These are phyloP conservation scores for Cystobasidium pallidum DNA, from an alignment of 1,284 basidiomycete genomes.

Conservation along the genomic window DNA sequence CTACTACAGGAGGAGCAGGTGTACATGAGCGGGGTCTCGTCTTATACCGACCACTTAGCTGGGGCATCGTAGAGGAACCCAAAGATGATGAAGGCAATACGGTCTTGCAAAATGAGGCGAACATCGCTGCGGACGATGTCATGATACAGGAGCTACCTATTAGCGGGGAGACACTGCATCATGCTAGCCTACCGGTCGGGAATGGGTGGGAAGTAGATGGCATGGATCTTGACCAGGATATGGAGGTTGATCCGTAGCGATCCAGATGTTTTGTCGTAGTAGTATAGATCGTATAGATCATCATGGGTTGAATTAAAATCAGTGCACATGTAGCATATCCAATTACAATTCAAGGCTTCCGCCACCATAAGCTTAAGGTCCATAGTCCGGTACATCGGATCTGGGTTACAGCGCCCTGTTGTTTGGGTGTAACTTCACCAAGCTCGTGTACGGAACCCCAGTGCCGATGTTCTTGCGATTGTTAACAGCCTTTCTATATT, in stretches of 20 bases:
- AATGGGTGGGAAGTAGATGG: not conserved
- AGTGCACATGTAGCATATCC: too few species aligned
- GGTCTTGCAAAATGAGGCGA: not conserved
- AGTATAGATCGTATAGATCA: too few species aligned
- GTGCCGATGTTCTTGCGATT: too few species aligned
- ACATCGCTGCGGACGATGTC: not conserved
- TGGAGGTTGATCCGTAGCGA: not conserved
- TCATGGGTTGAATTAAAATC: too few species aligned
- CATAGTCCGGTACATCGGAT: too few species aligned
- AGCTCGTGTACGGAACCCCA: too few species aligned
- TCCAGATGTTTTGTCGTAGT: too few species aligned
- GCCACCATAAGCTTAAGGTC: too few species aligned
- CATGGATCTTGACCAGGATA: constrained; percentile 4
- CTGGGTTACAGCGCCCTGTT: too few species aligned
- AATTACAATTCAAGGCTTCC: too few species aligned
- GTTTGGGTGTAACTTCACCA: too few species aligned
- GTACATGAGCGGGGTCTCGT: constrained; percentile 35
- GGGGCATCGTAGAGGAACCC: constrained; percentile 31
- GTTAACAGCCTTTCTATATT: too few species aligned
- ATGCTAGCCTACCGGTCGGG: not conserved
- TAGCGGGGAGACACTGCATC: not conserved
- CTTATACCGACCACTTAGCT: constrained; percentile 37
- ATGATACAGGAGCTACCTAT: constrained; percentile 9
- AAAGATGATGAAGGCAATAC: constrained; percentile 5
- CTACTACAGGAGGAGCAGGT: constrained; percentile 20